Evolutionary conservation across 352 stramenopile genomes (phyloP), one percentile per base, ranked within the genome.

Genomic region (Phytophthora meadii): DNA sequence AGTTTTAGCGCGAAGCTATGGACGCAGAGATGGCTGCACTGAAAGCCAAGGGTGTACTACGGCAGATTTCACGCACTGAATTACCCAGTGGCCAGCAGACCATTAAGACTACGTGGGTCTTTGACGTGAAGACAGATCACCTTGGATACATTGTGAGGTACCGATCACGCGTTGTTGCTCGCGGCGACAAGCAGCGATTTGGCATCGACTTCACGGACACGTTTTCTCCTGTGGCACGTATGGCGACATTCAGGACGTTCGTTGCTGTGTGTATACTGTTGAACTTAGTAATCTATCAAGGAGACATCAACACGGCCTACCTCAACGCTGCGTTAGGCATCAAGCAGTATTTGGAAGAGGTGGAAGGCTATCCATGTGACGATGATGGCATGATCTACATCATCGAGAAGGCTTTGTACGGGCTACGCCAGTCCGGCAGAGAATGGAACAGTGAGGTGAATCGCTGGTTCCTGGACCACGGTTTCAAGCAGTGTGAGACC

Each of bases 231-330:
- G 42, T 49, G 4, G 42, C 42, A 5, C 17, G 42, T 2, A 46
- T 46, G 40, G 40, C 40, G 1, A 46, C 40, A 19, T 46, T 46
- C n/a, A 14, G 40, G 1, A 9, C 19, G 7, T 46, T 46, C 11
- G 15, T 46, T 4, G 40, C 40, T 7, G 5, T 51, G 11, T 34
- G 40, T 25, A 51, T 51, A 10, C 17, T 51, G 2, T 14, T 44
- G 25, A 15, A 40, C 2, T 4, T 51, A 1, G 2, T 1, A 8
- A 44, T 60, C 5, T 51, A 60, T 10, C 40, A 51, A 17, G n/a
- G 53, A 11, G 53, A 52, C 17, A 52, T 52, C 5, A 61, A 52
- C 37, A 52, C 41, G 1, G 53, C 53, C 2, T 61, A 52, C 15
- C 25, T 54, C 10, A 49, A 54, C 14, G 41, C 54, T 11, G 28